Evolutionary conservation across 345 rosid species (phyloP), one percentile per base, ranked within the genome.

Genomic region (Brassica cretica): DNA sequence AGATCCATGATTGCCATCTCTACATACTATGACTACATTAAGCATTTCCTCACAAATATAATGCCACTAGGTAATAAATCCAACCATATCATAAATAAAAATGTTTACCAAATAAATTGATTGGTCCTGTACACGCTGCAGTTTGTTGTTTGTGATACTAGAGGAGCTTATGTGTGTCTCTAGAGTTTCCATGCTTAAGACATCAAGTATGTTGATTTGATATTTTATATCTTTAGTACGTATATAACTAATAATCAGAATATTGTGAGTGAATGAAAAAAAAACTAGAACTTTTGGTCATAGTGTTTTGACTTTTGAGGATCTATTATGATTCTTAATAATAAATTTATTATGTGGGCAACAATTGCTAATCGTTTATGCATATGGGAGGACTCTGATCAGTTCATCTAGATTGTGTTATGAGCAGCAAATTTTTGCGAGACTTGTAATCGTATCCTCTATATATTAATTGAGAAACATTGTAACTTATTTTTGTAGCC

Each of bases 41-140:
- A 63, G 35, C 5, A 49, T 30, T 41, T 62, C 70, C 35, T 21
- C 24, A 69, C 16, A 76, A 62, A 27, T 56, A 58, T 35, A 9
- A 65, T 67, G 58, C 60, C 41, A 27, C 60, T 29, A 19, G 62
- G 33, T 76, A 8, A 41, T 44, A 67, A 11, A 58, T 75, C 6
- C 33, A 75, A 16, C 67, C 11, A 75, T 19, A 41, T 67, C 55
- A 32, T 30, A 15, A 64, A 33, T 63, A 16, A 2, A 32, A 63
- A 63, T 4, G 3, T 3, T 7, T n/a, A 32, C 5, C 68, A 32
- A 58, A 19, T 59, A 59, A 59, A 59, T 21, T 21, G 63, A 14
- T 64, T 62, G 16, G 10, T 62, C 11, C 21, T n/a, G 10, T 63
- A n/a, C 41, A 63, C 21, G 21, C 11, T n/a, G 16, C 35, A 62